Evolutionary conservation across 495 filamentous ascomycete genomes (phyloP).

Genomic region (Podospora fimiseda): DNA sequence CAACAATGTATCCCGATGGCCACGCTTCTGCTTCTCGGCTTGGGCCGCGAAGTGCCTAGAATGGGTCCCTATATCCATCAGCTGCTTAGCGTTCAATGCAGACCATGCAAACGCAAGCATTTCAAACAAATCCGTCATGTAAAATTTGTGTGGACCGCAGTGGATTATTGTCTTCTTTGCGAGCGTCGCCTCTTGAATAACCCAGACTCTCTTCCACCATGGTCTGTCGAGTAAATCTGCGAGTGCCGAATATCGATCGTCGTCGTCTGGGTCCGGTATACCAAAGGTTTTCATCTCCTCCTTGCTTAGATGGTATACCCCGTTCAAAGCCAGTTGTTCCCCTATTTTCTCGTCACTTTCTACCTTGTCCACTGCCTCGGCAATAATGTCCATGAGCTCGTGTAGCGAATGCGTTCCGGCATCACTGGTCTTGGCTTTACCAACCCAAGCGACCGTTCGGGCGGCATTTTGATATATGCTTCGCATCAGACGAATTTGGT

Average conservation of each 20-base stretch:
- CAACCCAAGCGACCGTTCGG: not conserved
- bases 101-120: not conserved
- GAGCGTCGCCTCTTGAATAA: not conserved
- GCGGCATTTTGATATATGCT: not conserved
- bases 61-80: too few relatives aligned
- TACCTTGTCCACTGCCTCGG: not conserved
- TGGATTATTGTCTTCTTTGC: not conserved
- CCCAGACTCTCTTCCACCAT: not conserved
- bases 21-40: not conserved
- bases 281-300: not conserved
- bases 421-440: not conserved
- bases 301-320: not conserved
- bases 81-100: too few relatives aligned
- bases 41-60: not conserved
- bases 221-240: not conserved
- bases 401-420: not conserved
- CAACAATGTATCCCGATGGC: not conserved
- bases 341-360: not conserved
- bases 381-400: not conserved
- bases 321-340: not conserved
- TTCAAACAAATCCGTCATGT: not conserved
- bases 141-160: not conserved
- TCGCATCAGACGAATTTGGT: not conserved
- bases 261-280: not conserved
- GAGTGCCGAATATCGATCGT: not conserved